Base-by-base conservation (phyloP, 116 monocot species). In the Dioscorea cayenensis region DNA sequence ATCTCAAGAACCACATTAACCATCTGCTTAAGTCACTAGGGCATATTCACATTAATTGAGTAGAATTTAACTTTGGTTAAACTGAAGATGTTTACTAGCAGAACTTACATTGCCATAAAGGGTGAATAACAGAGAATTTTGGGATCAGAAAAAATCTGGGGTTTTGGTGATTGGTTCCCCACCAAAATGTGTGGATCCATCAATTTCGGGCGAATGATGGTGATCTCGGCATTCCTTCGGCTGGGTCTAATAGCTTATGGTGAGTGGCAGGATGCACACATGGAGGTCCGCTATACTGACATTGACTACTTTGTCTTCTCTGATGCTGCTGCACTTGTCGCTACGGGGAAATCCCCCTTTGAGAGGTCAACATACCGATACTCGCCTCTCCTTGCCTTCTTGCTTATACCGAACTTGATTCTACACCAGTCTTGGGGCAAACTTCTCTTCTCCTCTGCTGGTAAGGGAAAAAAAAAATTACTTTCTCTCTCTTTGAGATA, bases 291-390 rank as follows among this genome's bases (percentile, higher is more conserved):
- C 43, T 55, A 55, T 16, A 55, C 55, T n/a, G 55, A 55, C 55
- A 16, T 55, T 16, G 55, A 55, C 5, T 55, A 55, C 55, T 14
- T 55, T n/a, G 96, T 96, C 21, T 97, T 97, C 84, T 97, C 97
- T 27, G 96, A 97, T 58, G 97, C 90, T 10, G 90, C 97, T 4
- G 79, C 82, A 14, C 70, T 92, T 37, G 86, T 88, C 2, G 78
- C 78, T 35, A 65, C 18, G 5, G 55, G 55, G 2, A 55, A 55
- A 19, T 55, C 55, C 55, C 55, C 55, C 19, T 55, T 55, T 63
- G 82, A 82, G 69, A 73, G 97, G 37, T 84, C 90, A 6, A 97
- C 90, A 10, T 97, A 97, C 23, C 82, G 97, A 2, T 97, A 97
- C 83, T 97, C 93, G 5, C 97, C 97, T 37, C 69, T 97, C 28